phyloP scores from a whole-genome alignment of 345 rosid genomes.

The Eucalyptus melliodora region DNA sequence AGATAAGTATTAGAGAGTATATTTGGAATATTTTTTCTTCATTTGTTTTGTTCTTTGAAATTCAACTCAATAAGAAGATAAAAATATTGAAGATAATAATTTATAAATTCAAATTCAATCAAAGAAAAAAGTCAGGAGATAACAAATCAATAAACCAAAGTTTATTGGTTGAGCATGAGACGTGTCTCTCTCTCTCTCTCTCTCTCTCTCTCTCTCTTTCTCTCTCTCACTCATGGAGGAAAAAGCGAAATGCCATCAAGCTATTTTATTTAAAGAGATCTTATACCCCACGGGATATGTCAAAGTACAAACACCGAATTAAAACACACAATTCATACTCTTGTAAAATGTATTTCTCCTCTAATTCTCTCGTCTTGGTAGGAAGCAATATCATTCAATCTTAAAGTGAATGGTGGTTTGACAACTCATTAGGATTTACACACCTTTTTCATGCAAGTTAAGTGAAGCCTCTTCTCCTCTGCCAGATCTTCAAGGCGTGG shows the following conservation, averaged over 20 bases:
- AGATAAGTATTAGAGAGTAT: neutral
- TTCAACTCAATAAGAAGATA: neutral
- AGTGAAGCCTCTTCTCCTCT: neutral
- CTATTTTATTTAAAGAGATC: too few relatives aligned
- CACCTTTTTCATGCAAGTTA: neutral
- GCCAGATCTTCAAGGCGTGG: conserved; percentile 69
- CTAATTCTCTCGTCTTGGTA: neutral
- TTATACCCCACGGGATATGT: too few relatives aligned
- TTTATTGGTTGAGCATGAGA: too few relatives aligned
- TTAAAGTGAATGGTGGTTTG: neutral
- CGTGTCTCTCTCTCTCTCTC: too few relatives aligned
- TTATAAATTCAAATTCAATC: too few relatives aligned
- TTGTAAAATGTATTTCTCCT: too few relatives aligned
- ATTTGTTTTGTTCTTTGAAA: neutral
- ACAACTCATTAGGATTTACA: neutral
- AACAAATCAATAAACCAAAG: too few relatives aligned
- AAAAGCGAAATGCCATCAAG: too few relatives aligned
- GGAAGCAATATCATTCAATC: neutral
- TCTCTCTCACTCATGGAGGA: too few relatives aligned
- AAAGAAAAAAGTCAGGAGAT: too few relatives aligned
- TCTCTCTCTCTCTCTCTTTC: too few relatives aligned
- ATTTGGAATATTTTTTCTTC: neutral
- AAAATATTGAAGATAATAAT: neutral
- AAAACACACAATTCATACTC: too few relatives aligned
- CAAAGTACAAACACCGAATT: neutral